phyloP scores from a whole-genome alignment of 2,329 filamentous ascomycete species.

The Periconia digitata region DNA sequence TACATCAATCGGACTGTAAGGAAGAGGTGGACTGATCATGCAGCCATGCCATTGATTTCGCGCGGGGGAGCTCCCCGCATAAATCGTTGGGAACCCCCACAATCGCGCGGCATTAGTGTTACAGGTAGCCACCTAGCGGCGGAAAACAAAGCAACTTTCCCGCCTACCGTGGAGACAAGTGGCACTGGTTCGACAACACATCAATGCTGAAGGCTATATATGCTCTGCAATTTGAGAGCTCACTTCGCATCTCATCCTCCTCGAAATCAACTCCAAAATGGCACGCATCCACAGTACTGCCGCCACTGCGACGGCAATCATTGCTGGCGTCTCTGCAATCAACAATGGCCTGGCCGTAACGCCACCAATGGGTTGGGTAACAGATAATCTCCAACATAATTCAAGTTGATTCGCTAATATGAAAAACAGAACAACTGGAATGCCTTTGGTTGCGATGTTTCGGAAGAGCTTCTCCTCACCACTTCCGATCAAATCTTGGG shows the following conservation, averaged over 20 bases:
- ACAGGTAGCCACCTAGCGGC: too few relatives aligned
- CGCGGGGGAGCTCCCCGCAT: neutral
- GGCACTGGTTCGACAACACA: too few relatives aligned
- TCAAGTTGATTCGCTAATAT: neutral
- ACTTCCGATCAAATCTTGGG: constrained; percentile 25
- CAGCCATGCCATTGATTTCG: neutral
- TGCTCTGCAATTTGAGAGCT: neutral
- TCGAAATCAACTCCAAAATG: neutral
- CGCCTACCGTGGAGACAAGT: neutral
- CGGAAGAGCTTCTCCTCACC: constrained; percentile 29
- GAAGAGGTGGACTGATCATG: too few relatives aligned
- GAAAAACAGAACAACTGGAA: constrained; percentile 29
- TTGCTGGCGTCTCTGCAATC: constrained; percentile 11
- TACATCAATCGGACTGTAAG: too few relatives aligned
- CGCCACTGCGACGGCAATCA: neutral
- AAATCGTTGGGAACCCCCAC: neutral
- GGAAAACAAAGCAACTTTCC: neutral
- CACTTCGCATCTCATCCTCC: neutral
- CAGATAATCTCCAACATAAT: neutral
- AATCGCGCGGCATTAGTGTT: neutral
- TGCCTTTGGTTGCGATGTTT: constrained; percentile 45
- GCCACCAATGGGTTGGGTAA: constrained; percentile 43
- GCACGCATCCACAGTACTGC: neutral
- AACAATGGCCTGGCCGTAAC: constrained; percentile 41
- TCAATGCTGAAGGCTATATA: neutral